Evolutionary conservation across 805 yeast genomes (phyloP), one percentile per base, ranked within the genome.

Genomic region (Hanseniaspora nectarophila): DNA sequence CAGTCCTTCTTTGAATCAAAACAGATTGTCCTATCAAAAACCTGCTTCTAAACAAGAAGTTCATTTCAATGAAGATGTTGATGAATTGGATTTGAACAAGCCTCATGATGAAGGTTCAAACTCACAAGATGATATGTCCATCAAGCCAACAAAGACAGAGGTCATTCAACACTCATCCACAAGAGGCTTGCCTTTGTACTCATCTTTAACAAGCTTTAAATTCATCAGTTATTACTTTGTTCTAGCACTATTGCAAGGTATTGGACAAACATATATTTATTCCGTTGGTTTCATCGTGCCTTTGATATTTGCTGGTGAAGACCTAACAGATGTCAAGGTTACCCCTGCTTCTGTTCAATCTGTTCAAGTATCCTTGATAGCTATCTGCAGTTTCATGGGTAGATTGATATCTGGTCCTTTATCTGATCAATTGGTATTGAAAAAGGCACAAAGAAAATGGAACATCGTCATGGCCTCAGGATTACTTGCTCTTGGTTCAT

Each of bases 241-340:
- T n/a, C 67, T 81, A 23, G 77, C 84, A 0, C 63, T 76, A 5
- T 65, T 77, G 42, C 76, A 81, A 60, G 81, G 85, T 1, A 69
- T 79, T 40, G 85, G 88, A 3, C 89, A 82, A 61, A 75, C 77
- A 63, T 84, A 82, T 60, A 82, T 84, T 26, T 84, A 73, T 60
- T 74, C 84, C 2, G 80, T 84, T 33, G 94, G 94, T 0, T 83
- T 79, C 59, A 72, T 84, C n/a, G 83, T 81, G 9, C 73, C 68
- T 47, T 72, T 75, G 0, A 74, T 72, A 56, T 63, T 67, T 12
- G 65, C 59, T 56, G 35, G 44, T 13, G 28, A 16, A 15, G 42
- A 34, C 20, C n/a, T 32, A 21, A 23, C 35, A 16, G 21, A 18
- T 26, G 20, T 33, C 21, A 55, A 56, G 52, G 67, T 57, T 4